These are phyloP conservation scores for Termitomyces sp. DNA, from an alignment of 768 basidiomycete genomes.

Conservation along the genomic window DNA sequence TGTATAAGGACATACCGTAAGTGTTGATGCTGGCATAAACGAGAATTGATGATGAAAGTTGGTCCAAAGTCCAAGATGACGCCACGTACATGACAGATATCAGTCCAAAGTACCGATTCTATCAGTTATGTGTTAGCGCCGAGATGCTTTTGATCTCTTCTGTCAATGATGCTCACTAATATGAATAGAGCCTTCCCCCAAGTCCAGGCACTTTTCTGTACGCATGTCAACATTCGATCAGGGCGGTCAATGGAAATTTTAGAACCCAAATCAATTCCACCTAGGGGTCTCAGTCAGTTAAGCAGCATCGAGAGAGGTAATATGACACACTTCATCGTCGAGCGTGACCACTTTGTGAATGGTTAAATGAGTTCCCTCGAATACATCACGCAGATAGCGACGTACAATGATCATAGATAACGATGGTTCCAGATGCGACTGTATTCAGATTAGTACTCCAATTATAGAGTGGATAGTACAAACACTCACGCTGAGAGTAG, in stretches of 20 bases:
- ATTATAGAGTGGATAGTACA: not conserved
- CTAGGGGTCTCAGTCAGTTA: constrained; percentile 25
- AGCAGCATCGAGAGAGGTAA: not conserved
- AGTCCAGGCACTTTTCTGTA: constrained; percentile 52
- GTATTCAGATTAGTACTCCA: not conserved
- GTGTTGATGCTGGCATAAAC: constrained; percentile 43
- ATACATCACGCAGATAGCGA: not conserved
- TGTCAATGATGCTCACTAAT: constrained; percentile 37
- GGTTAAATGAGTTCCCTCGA: not conserved
- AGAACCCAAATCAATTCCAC: constrained; percentile 53
- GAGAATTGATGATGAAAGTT: not conserved
- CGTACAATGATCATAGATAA: constrained; percentile 54
- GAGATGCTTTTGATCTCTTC: not conserved
- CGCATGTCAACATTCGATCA: not conserved
- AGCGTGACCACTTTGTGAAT: constrained; percentile 42
- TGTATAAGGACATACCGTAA: constrained; percentile 34
- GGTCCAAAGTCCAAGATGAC: not conserved
- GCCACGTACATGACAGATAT: constrained; percentile 45
- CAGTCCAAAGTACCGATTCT: constrained; percentile 61
- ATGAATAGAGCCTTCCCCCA: constrained; percentile 53
- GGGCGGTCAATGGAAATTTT: not conserved
- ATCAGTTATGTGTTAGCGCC: not conserved
- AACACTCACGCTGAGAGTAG: constrained; percentile 39
- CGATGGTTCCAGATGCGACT: constrained; percentile 52
- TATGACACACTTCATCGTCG: constrained; percentile 44